A percentile compares a stretch with the other conserved stretches of the same genome.
These are phyloP conservation scores for Musa schizocarpa DNA, from an alignment of 176 grass and related monocot species.

Conservation along the genomic window DNA sequence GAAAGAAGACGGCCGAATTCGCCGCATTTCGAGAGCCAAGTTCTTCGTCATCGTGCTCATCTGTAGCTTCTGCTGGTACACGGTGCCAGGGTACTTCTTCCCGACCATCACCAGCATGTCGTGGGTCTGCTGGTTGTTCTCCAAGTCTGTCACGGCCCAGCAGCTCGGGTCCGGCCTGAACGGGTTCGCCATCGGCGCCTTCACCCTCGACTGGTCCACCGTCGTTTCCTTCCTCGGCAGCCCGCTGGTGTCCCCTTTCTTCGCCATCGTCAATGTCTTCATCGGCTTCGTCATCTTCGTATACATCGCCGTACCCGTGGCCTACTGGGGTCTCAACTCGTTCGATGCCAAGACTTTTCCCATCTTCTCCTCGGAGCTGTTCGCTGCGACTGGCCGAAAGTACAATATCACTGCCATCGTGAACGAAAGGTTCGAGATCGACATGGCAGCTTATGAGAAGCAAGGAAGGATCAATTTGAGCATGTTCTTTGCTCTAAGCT, in stretches of 20 bases:
- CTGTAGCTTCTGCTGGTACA: slow-evolving; percentile 66
- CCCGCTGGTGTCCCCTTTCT: slow-evolving; percentile 71
- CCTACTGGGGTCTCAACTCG: slow-evolving; percentile 57
- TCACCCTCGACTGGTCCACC: slow-evolving; percentile 68
- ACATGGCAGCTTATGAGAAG: slow-evolving; percentile 25
- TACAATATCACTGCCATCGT: slow-evolving; percentile 55
- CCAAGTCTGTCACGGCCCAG: slow-evolving; percentile 63
- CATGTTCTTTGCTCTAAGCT: slow-evolving; percentile 47
- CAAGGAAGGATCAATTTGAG: slow-evolving; percentile 59
- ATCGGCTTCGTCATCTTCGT: slow-evolving; percentile 38
- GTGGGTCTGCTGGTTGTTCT: slow-evolving; percentile 80
- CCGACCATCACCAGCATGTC: slow-evolving; percentile 52
- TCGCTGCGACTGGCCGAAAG: slow-evolving; percentile 37
- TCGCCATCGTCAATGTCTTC: slow-evolving; percentile 61
- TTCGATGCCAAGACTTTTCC: slow-evolving; percentile 62
- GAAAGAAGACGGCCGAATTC: slow-evolving; percentile 35
- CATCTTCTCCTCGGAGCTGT: slow-evolving; percentile 65
- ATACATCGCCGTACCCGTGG: slow-evolving; percentile 40
- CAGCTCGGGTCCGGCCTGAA: slow-evolving; percentile 65
- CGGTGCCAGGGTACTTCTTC: slow-evolving; percentile 58
- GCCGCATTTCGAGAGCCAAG: slow-evolving; percentile 52
- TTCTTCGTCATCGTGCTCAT: slow-evolving; percentile 72
- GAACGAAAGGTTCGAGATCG: slow-evolving; percentile 44
- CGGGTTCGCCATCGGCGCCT: slow-evolving; percentile 54
- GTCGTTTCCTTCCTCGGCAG: slow-evolving; percentile 67